Percentiles rank a stretch among this genome's conserved stretches.
Conservation (phyloP, 1,284 basidiomycete genomes). For the Ganoderma multipileum region DNA sequence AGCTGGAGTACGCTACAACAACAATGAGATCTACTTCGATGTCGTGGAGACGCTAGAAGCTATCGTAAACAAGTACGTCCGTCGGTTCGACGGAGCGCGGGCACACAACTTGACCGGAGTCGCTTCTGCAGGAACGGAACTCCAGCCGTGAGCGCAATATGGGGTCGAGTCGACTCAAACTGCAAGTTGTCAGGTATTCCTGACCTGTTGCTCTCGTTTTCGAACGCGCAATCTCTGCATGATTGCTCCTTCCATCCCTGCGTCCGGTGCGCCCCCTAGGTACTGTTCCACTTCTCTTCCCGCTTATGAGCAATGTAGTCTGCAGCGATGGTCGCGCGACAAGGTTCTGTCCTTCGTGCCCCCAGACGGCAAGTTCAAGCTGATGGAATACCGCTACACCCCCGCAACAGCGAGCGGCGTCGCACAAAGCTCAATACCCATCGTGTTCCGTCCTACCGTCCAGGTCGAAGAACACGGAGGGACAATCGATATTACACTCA, state of each 20-base stretch:
- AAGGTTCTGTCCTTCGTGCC: conserved; percentile 90
- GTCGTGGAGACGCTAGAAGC: conserved; percentile 86
- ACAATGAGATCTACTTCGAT: conserved; percentile 96
- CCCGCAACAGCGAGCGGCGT: conserved; percentile 44
- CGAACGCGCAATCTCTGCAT: conserved; percentile 76
- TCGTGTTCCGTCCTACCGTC: conserved; percentile 67
- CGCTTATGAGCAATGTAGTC: conserved; percentile 47
- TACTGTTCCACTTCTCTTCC: not conserved
- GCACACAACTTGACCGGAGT: too few relatives aligned
- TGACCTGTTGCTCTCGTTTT: conserved; percentile 83
- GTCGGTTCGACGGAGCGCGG: not conserved
- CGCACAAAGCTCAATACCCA: conserved; percentile 66
- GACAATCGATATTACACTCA: conserved; percentile 74
- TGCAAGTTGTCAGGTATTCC: conserved; percentile 88
- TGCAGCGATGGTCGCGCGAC: conserved; percentile 84
- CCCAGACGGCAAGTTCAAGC: conserved; percentile 89
- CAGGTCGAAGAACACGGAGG: conserved; percentile 70
- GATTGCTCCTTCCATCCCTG: conserved; percentile 93
- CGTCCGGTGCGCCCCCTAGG: conserved; percentile 68
- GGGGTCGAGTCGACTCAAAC: conserved; percentile 85
- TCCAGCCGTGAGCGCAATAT: conserved; percentile 74
- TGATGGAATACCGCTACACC: conserved; percentile 84
- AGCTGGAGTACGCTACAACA: conserved; percentile 83
- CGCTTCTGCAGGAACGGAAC: conserved; percentile 69
- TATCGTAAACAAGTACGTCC: conserved; percentile 80